phyloP scores from a whole-genome alignment of 306 rosid species.

The Begonia masoniana region DNA sequence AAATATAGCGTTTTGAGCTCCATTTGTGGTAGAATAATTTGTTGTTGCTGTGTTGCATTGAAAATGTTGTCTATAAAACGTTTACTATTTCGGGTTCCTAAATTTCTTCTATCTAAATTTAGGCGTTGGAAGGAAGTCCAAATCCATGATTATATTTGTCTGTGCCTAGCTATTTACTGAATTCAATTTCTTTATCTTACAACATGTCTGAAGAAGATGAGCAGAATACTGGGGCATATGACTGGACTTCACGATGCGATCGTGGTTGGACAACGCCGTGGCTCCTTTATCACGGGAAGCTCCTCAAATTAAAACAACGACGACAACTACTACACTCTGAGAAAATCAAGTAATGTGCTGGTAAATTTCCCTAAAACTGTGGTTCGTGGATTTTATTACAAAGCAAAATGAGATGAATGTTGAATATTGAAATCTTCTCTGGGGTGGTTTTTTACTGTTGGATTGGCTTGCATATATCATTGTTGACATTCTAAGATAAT shows the following conservation, averaged over 20 bases:
- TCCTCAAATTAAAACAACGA: constrained; percentile 42
- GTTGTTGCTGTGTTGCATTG: too few relatives aligned
- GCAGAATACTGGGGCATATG: constrained; percentile 54
- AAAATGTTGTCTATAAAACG: too few relatives aligned
- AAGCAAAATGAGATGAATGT: neutral
- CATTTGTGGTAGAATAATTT: too few relatives aligned
- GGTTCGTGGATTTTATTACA: neutral
- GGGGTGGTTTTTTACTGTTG: neutral
- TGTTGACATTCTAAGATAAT: too few relatives aligned
- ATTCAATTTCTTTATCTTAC: neutral
- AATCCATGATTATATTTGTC: too few relatives aligned
- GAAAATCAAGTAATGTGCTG: neutral
- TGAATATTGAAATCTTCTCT: neutral
- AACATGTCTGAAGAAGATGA: constrained; percentile 30
- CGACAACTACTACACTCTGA: constrained; percentile 26
- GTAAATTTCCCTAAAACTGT: neutral
- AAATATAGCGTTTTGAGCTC: too few relatives aligned
- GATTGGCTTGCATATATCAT: neutral
- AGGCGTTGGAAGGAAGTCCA: too few relatives aligned
- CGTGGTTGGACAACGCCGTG: constrained; percentile 60
- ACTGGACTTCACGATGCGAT: constrained; percentile 71
- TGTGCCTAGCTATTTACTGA: too few relatives aligned
- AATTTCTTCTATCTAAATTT: too few relatives aligned
- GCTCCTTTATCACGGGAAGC: constrained; percentile 51
- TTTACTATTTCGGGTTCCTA: too few relatives aligned